These are phyloP conservation scores for Claviceps sp. DNA, from an alignment of 2,329 filamentous ascomycete species.

Conservation along the genomic window DNA sequence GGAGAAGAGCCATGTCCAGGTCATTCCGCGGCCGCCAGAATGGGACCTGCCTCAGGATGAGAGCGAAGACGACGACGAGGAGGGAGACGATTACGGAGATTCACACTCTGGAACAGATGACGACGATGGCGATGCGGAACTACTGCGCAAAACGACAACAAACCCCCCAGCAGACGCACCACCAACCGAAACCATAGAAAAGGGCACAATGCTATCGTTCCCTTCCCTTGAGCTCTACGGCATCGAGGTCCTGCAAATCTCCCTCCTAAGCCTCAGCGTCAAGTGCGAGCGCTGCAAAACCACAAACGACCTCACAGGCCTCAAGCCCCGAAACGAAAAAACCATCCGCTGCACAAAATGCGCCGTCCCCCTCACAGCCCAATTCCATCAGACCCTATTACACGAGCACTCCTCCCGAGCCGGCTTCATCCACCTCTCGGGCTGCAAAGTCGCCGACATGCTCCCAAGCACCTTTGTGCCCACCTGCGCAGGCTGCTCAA, in stretches of 20 bases:
- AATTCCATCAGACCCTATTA: slow-evolving; percentile 55
- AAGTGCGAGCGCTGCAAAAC: slow-evolving; percentile 75
- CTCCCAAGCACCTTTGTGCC: slow-evolving; percentile 69
- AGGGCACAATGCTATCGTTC: slow-evolving; percentile 66
- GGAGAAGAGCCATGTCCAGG: slow-evolving; percentile 51
- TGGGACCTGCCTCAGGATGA: slow-evolving; percentile 42
- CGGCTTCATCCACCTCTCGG: slow-evolving; percentile 64
- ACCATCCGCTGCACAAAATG: slow-evolving; percentile 46
- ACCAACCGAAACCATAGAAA: slow-evolving; percentile 32
- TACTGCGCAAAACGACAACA: slow-evolving; percentile 19
- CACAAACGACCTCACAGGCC: slow-evolving; percentile 51
- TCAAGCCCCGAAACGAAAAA: slow-evolving; percentile 44
- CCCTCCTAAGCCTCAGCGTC: slow-evolving; percentile 52
- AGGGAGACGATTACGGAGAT: slow-evolving; percentile 18
- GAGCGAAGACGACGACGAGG: slow-evolving; percentile 14
- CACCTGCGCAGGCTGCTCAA: slow-evolving; percentile 66
- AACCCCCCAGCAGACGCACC: slow-evolving; percentile 3
- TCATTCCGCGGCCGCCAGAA: slow-evolving; percentile 66
- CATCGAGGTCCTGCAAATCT: slow-evolving; percentile 62
- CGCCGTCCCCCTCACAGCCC: slow-evolving; percentile 34
- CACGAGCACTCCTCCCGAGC: slow-evolving; percentile 62
- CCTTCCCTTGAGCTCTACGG: slow-evolving; percentile 64
- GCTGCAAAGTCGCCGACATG: slow-evolving; percentile 63
- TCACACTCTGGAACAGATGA: slow-evolving; percentile 28
- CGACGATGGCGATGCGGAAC: slow-evolving; percentile 27